Evolutionary conservation across 306 rosid species (phyloP), one percentile per base, ranked within the genome.

Genomic region (Vigna radiata): DNA sequence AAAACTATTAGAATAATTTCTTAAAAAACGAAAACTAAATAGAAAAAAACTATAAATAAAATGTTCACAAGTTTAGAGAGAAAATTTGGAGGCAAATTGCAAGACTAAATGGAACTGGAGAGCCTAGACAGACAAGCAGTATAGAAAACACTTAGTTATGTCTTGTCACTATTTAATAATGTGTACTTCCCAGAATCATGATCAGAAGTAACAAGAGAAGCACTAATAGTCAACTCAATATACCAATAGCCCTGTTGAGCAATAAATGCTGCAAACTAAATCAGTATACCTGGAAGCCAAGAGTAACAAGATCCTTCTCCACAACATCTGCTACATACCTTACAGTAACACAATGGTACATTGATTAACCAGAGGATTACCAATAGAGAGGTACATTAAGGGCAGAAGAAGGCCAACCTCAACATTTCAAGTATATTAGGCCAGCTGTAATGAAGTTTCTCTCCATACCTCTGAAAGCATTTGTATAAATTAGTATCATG

Each of bases 321-420:
- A 89, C 82, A 80, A 84, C 94, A 81, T 94, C 97, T 25, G 98
- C 97, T 69, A 94, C 98, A 79, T 87, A 90, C 91, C 98, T 94
- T 81, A 55, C 60, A 78, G 82, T 70, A 64, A 86, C 74, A 80
- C 70, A 78, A 69, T 71, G 48, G 61, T 43, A 63, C 41, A 72
- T 23, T 67, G 71, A 78, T 85, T 79, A 83, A 82, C 68, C 48
- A 56, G 62, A 72, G 65, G 70, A 48, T 50, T 70, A 70, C 50
- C 52, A 63, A 64, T 39, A 64, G 65, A 71, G 43, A 23, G 66
- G 78, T 15, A 72, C 48, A 52, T 39, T 36, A 29, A 77, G 53
- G 64, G 65, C 50, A 67, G 44, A 60, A 59, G 66, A 79, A 31
- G 70, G 72, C 86, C 78, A 81, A 94, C 98, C 98, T 94, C 91